Evolutionary conservation across 768 basidiomycete species (phyloP), one percentile per base, ranked within the genome.

Genomic region (Clavaria fumosa): DNA sequence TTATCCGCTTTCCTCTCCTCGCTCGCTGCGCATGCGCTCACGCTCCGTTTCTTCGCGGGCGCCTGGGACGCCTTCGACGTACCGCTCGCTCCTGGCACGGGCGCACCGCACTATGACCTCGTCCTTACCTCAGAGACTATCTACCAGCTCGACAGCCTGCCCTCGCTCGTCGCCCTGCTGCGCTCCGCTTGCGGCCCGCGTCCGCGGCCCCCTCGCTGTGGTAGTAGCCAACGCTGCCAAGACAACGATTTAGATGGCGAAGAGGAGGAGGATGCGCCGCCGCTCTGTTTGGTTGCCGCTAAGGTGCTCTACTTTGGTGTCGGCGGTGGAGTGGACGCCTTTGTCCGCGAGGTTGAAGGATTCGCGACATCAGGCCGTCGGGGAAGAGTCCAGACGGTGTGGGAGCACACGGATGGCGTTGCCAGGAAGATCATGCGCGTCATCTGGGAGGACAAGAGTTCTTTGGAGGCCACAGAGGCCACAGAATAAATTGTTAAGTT

Each of bases 221-320:
- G 17, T 15, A 24, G 10, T 3, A 3, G 10, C 27, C 17, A 22
- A 15, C 9, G 5, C 20, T 22, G 15, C 12, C 15, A 14, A 26
- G 14, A 7, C 7, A 12, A 3, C 21, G 2, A 31, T 5, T 15
- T 47, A 17, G 27, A 38, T 20, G 31, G 39, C 19, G 26, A 34
- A 10, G 20, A 31, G 7, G 7, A 37, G 0, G 22, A 17, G 14
- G 18, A 24, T 7, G 14, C 14, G 20, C 18, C 42, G 11, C 56
- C 53, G 44, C 31, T 64, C 4, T 85, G 79, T 46, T 69, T 95
- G 6, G 79, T 95, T 2, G 90, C 89, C 2, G 85, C 83, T 1
- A 97, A 96, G 55, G 69, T 88, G 10, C 56, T 96, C 14, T 96
- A 96, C 53, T 96, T 97, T 53, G 93, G 93, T 5, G 88, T 96